Conservation (phyloP, 148 eudicot species). For the Agrostemma githago region DNA sequence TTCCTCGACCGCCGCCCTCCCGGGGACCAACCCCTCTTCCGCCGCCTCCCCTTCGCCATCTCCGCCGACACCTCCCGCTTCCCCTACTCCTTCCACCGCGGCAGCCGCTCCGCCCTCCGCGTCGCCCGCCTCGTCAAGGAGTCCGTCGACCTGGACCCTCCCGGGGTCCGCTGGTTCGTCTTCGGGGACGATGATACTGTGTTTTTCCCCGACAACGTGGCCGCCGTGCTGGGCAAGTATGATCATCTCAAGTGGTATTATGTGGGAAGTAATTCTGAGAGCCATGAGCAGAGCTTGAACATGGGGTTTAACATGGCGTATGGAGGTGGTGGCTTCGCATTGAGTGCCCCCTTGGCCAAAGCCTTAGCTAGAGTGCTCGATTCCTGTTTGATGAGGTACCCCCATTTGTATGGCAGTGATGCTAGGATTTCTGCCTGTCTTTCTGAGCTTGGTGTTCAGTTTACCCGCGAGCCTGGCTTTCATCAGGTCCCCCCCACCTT, state of each 20-base stretch:
- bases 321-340: constrained; percentile 78
- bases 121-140: constrained; percentile 63
- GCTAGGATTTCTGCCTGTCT: constrained; percentile 57
- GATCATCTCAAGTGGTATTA: constrained; percentile 55
- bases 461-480: constrained; percentile 71
- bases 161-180: constrained; percentile 48
- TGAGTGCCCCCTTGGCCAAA: constrained; percentile 51
- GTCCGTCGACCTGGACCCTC: constrained; percentile 25
- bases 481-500: constrained; percentile 53
- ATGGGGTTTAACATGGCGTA: constrained; percentile 61
- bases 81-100: constrained; percentile 44
- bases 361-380: constrained; percentile 62
- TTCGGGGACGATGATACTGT: constrained; percentile 78
- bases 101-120: constrained; percentile 55
- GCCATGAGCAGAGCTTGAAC: constrained; percentile 36
- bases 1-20: constrained; percentile 50
- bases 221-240: constrained; percentile 36
- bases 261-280: constrained; percentile 56
- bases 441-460: constrained; percentile 63
- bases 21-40: background rate
- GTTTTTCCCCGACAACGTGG: constrained; percentile 51
- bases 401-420: constrained; percentile 77
- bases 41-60: constrained; percentile 25
- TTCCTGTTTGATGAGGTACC: constrained; percentile 60
- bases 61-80: constrained; percentile 36